Base-by-base conservation (phyloP, 73 alveolate genomes). In the Breviolum minutum region DNA sequence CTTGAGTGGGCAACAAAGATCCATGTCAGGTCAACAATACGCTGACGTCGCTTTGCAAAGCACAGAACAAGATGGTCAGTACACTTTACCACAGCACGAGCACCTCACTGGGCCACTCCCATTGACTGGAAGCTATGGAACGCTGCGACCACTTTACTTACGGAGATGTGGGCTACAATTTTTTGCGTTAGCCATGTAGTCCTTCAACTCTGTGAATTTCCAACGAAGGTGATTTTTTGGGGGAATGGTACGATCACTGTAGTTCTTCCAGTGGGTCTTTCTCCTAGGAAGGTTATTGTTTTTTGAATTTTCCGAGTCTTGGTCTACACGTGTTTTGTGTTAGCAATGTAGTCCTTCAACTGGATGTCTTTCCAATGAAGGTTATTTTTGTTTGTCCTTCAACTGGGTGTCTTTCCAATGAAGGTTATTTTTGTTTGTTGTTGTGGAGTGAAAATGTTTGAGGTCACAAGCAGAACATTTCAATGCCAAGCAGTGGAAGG, bases 51-150 rank as follows among this genome's bases (percentile, higher is more conserved):
- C 69, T 26, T 14, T 40, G 12, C 48, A 20, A 0, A 14, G 20
- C 11, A 81, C 24, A 32, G 90, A 81, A 60, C 70, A 27, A 20
- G 90, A 81, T 60, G 90, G 90, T 20, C 90, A 81, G 9, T 66
- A 81, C 71, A 32, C 54, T 11, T 29, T 60, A 0, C 71, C 90
- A 66, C n/a, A 30, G 27, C 40, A 48, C 22, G 40, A 60, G 7
- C n/a, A 32, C 6, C 63, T 11, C 11, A 32, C 29, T 32, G 90
- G 71, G 0, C 90, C 90, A 10, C 63, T 48, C 40, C 90, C 71
- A 0, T 40, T 81, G 90, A 81, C 90, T 9, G 90, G 90, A 27
- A 48, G 90, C 90, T 81, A 40, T 20, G 40, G 20, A 9, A 48
- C 90, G 32, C 90, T 81, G 27, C 68, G 90, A 29, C 90, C 90